Conservation (phyloP, 2,329 filamentous ascomycete species). For the Colletotrichum gloeosporioides region DNA sequence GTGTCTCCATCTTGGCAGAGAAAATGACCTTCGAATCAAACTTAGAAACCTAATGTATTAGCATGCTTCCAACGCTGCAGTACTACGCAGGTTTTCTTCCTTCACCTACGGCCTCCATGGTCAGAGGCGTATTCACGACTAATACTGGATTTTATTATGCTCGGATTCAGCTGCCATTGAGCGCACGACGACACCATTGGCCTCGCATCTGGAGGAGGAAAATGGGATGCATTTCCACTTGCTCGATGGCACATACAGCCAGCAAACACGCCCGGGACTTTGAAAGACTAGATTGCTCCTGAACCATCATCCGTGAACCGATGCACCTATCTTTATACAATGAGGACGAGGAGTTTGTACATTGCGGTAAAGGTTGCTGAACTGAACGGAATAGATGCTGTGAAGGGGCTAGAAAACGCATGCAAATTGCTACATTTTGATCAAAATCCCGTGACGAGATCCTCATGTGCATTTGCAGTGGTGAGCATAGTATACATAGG, state of each 20-base stretch:
- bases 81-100: neutral
- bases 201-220: neutral
- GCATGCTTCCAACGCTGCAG: neutral
- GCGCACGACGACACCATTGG: neutral
- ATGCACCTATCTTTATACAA: neutral
- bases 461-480: neutral
- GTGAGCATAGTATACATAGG: neutral
- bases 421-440: too few species aligned
- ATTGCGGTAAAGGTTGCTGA: too few species aligned
- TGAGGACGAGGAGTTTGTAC: too few species aligned
- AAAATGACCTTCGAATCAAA: neutral
- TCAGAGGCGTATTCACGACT: rapidly evolving
- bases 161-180: neutral
- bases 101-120: neutral
- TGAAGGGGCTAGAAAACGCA: too few species aligned
- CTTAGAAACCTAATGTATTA: neutral
- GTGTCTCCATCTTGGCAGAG: neutral
- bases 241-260: neutral
- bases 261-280: neutral
- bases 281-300: neutral
- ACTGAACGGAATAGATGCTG: too few species aligned
- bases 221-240: rapidly evolving
- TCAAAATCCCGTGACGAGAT: neutral
- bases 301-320: neutral
- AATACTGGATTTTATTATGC: rapidly evolving